These are phyloP conservation scores for Dipteronia dyeriana DNA, from an alignment of 345 rosid genomes.

Conservation along the genomic window DNA sequence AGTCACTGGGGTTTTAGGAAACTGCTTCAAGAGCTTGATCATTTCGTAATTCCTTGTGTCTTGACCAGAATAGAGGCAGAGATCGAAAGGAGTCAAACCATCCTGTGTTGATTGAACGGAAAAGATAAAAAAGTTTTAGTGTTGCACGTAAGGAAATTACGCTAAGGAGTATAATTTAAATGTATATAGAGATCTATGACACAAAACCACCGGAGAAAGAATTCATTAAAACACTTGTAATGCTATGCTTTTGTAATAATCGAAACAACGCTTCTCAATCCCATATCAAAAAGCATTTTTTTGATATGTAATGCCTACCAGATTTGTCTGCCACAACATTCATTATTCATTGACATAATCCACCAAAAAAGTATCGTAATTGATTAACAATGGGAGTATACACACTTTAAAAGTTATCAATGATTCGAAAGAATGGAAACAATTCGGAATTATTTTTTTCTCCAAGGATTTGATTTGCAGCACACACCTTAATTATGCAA, in stretches of 20 bases:
- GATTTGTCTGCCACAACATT: neutral
- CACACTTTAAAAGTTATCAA: neutral
- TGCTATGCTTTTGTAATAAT: neutral
- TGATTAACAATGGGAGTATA: neutral
- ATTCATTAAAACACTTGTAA: neutral
- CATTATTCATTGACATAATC: neutral
- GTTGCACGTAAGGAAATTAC: neutral
- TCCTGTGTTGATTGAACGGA: conserved; percentile 45
- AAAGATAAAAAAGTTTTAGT: neutral
- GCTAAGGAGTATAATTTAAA: neutral
- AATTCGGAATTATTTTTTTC: neutral
- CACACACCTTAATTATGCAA: neutral
- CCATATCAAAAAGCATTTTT: neutral
- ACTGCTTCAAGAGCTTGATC: conserved; percentile 73
- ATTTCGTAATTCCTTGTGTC: conserved; percentile 66
- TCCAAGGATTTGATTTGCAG: neutral
- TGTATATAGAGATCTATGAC: no score
- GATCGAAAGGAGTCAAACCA: conserved; percentile 78
- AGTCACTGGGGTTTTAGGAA: conserved; percentile 38
- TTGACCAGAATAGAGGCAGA: conserved; percentile 71
- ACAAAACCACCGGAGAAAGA: neutral
- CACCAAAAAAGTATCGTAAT: neutral
- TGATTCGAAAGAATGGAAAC: neutral
- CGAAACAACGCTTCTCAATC: neutral
- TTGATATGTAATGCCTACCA: no score